A percentile compares a stretch with the other conserved stretches of the same genome.
Evolutionary conservation across 495 filamentous ascomycete species (phyloP).

Genomic region (Penicillium desertorum): DNA sequence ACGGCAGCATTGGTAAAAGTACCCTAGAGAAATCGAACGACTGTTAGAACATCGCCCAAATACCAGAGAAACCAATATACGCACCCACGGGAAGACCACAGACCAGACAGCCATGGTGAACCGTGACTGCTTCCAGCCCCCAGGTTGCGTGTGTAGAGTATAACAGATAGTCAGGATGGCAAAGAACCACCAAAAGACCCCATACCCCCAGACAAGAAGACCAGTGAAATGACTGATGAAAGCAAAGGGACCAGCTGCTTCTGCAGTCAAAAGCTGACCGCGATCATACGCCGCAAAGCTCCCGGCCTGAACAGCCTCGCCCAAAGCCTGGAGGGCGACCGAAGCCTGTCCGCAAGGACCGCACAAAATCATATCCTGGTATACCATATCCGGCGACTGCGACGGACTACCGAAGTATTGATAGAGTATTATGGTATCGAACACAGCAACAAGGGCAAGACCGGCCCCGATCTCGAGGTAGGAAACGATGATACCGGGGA

Average conservation of each 20-base stretch:
- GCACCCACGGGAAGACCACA: constrained; percentile 34
- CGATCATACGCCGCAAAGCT: constrained; percentile 31
- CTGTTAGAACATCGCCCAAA: neutral
- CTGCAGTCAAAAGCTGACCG: constrained; percentile 26
- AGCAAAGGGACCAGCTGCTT: constrained; percentile 22
- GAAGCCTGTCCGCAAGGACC: constrained; percentile 37
- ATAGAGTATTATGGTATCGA: constrained; percentile 26
- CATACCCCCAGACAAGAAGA: constrained; percentile 34
- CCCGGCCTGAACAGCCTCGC: constrained; percentile 19
- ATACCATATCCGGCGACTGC: constrained; percentile 23
- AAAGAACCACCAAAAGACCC: constrained; percentile 37
- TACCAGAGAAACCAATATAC: constrained; percentile 7
- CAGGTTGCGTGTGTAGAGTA: constrained; percentile 26
- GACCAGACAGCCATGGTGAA: constrained; percentile 32
- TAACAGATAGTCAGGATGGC: constrained; percentile 34
- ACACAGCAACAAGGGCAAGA: constrained; percentile 25
- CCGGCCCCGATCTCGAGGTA: constrained; percentile 36
- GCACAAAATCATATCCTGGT: constrained; percentile 40
- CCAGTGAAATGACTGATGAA: constrained; percentile 26
- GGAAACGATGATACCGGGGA: constrained; percentile 35
- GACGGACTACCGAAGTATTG: constrained; percentile 28
- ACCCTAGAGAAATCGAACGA: constrained; percentile 17
- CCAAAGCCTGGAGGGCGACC: constrained; percentile 34
- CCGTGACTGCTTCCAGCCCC: constrained; percentile 17
- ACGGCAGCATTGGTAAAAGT: constrained; percentile 37